A percentile compares a stretch with the other conserved stretches of the same genome.
Conservation (phyloP, 208 protist genomes). For the Trypanosoma conorhini region DNA sequence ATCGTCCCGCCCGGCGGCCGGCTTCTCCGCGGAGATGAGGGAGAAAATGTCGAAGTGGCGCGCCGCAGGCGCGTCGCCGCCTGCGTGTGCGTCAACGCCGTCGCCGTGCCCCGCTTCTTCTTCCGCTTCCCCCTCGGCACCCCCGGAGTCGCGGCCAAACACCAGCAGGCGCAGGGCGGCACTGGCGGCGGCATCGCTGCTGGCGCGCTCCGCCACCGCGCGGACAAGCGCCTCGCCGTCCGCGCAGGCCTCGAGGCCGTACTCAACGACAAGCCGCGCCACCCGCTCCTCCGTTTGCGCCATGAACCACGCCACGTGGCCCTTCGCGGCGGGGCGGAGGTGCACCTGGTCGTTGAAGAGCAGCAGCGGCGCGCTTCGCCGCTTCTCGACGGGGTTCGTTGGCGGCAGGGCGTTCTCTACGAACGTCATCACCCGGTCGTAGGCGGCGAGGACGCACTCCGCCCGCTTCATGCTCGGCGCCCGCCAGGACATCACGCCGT, state of each 20-base stretch:
- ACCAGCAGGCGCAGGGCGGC: slow-evolving; percentile 68
- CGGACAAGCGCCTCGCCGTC: slow-evolving; percentile 63
- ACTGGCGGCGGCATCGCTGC: slow-evolving; percentile 58
- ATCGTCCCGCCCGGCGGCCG: background rate
- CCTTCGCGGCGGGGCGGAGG: slow-evolving; percentile 34
- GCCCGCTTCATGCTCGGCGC: slow-evolving; percentile 65
- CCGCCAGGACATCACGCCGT: slow-evolving; percentile 80
- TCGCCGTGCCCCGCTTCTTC: background rate
- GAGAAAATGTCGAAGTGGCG: slow-evolving; percentile 55
- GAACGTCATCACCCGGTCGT: slow-evolving; percentile 66
- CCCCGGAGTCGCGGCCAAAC: slow-evolving; percentile 29
- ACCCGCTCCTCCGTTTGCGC: slow-evolving; percentile 39
- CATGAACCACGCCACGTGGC: slow-evolving; percentile 16
- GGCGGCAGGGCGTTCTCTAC: slow-evolving; percentile 51
- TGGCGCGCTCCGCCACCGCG: slow-evolving; percentile 66
- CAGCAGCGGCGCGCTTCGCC: slow-evolving; percentile 62
- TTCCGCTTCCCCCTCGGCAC: slow-evolving; percentile 2
- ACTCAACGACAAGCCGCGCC: slow-evolving; percentile 67
- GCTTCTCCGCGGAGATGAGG: slow-evolving; percentile 31
- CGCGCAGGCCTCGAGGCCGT: slow-evolving; percentile 70
- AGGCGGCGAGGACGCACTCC: slow-evolving; percentile 49
- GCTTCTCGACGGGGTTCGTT: slow-evolving; percentile 63
- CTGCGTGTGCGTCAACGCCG: background rate
- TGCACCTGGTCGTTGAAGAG: slow-evolving; percentile 69
- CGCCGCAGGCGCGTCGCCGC: slow-evolving; percentile 18